These are phyloP conservation scores for Cercospora sp. DNA, from an alignment of 2,329 filamentous ascomycete species.

Conservation along the genomic window DNA sequence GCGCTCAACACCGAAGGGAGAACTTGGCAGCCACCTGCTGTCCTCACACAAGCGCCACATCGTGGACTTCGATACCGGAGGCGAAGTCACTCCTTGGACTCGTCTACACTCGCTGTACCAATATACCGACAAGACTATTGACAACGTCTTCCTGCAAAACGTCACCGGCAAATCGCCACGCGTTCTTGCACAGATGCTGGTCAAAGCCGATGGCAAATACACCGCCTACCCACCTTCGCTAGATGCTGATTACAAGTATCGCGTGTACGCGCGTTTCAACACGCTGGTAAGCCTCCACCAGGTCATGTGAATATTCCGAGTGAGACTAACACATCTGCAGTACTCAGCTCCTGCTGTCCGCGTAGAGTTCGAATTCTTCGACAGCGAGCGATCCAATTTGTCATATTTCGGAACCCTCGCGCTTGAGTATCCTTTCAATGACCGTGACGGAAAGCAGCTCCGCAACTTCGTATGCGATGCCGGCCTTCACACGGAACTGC, in stretches of 20 bases:
- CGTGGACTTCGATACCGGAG: not conserved
- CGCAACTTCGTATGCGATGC: not conserved
- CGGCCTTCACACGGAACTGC: accelerated
- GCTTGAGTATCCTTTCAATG: slow-evolving; percentile 1
- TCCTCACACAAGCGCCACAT: no score
- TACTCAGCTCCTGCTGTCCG: not conserved
- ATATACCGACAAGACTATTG: no score
- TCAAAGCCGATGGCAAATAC: not conserved
- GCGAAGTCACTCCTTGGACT: not conserved
- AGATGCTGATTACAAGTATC: not conserved
- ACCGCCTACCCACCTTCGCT: not conserved
- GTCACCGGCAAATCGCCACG: not conserved
- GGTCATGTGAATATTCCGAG: no score
- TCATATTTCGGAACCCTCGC: no score
- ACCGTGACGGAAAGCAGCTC: not conserved
- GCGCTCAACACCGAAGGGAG: no score
- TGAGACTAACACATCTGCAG: not conserved
- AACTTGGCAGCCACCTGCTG: no score
- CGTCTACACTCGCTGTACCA: no score
- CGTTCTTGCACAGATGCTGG: not conserved
- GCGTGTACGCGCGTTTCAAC: not conserved
- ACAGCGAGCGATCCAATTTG: no score
- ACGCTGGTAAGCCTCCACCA: not conserved
- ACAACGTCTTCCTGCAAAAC: not conserved
- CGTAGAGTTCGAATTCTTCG: not conserved